A percentile compares a stretch with the other conserved stretches of the same genome.
Conservation (phyloP, 371 early-diverging fungal genomes). For the Saksenaea oblongispora region DNA sequence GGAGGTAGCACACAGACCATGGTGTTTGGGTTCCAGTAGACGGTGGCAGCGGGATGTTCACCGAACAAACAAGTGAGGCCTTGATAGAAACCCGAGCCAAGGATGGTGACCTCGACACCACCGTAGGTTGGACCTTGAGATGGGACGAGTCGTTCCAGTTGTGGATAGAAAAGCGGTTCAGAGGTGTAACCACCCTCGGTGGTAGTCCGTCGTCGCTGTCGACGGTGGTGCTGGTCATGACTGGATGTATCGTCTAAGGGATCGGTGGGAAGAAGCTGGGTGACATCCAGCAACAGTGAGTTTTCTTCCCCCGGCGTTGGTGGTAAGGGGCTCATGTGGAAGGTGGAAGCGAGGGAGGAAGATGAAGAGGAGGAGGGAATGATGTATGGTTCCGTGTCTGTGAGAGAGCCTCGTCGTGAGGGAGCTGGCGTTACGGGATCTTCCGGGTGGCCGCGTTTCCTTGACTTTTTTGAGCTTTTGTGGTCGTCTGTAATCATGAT, state of each 20-base stretch:
- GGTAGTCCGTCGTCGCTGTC: neutral
- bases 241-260: neutral
- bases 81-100: constrained; percentile 73
- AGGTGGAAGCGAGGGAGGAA: neutral
- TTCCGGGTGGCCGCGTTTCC: constrained; percentile 10
- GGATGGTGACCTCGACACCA: constrained; percentile 73
- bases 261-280: neutral
- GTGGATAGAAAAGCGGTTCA: neutral
- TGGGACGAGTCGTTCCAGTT: constrained; percentile 66
- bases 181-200: constrained; percentile 38
- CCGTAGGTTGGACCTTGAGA: constrained; percentile 80
- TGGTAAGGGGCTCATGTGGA: neutral
- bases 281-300: neutral
- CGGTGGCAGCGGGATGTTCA: constrained; percentile 66
- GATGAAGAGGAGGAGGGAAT: constrained; percentile 6
- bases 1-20: constrained; percentile 83
- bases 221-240: neutral
- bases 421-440: constrained; percentile 22
- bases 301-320: neutral
- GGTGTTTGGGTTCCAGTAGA: constrained; percentile 71
- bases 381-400: neutral
- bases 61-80: constrained; percentile 79
- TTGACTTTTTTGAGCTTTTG: constrained; percentile 61
- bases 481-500: constrained; percentile 96
- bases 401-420: constrained; percentile 19